Base-by-base conservation (phyloP, 2,329 filamentous ascomycete genomes). In the Diplodia mutila region DNA sequence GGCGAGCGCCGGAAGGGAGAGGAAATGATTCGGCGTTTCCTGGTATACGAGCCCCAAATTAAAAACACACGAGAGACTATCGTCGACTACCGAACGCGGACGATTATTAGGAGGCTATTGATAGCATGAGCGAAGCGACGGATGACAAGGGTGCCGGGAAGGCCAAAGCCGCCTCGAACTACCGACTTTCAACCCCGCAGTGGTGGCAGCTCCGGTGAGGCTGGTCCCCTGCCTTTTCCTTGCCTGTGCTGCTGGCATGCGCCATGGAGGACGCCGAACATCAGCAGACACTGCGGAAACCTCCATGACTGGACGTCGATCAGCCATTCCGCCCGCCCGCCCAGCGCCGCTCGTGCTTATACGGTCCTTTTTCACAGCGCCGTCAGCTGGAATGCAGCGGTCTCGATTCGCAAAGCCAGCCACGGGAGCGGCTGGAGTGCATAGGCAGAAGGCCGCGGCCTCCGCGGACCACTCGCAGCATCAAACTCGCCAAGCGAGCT, bases 401-500 rank as follows among this genome's bases (percentile, higher is more conserved):
- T 49, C 59, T 63, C 42, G 46, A 25, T 37, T 48, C 18, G 55
- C 25, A 25, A n/a, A 16, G 59, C 27, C 42, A 63, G 59, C 59
- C 59, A 63, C 57, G 27, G 27, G 21, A 29, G 25, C 14, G 37
- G 14, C 37, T 46, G 42, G 42, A 14, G 11, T 2, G 59, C 59
- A n/a, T 63, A 32, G 11, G 34, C 37, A 27, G 54, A 46, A 18
- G 18, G 21, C 54, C 21, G 14, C 32, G 23, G 54, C 1, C 18
- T 9, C 42, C 42, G 42, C 42, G n/a, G 42, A 21, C 42, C 34
- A 59, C 37, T 46, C n/a, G 27, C 21, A 23, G 21, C 54, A 23
- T 59, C 46, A 63, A 63, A 63, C 59, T 9, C 29, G 59, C 59
- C 59, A 63, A 63, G 59, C 59, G 34, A 51, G 46, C 59, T 63